Conservation (phyloP, 1,284 basidiomycete genomes). For the Trichosporon sp. region DNA sequence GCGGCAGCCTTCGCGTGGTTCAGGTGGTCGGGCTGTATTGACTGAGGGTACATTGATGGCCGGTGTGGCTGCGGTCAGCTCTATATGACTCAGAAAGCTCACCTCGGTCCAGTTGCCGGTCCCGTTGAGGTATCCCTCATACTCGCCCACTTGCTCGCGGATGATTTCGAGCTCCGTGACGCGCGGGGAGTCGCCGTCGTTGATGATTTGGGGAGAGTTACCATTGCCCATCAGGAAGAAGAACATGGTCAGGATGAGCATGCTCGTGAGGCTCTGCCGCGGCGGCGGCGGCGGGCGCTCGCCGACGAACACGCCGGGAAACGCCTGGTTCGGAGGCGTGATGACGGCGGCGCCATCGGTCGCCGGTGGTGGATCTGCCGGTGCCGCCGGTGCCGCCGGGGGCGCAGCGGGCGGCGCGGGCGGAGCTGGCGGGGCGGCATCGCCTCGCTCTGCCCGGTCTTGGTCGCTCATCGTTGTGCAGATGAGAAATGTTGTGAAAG, state of each 20-base stretch:
- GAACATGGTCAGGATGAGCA: slow-evolving; percentile 28
- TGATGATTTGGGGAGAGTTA: slow-evolving; percentile 29
- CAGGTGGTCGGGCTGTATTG: slow-evolving; percentile 34
- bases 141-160: slow-evolving; percentile 30
- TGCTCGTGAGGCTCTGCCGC: slow-evolving; percentile 35
- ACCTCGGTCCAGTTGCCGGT: slow-evolving; percentile 44
- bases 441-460: slow-evolving; percentile 3
- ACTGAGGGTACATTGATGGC: slow-evolving; percentile 26
- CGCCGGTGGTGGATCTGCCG: background rate
- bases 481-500: background rate
- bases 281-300: slow-evolving; percentile 21
- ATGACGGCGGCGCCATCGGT: background rate
- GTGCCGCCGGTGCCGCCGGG: background rate
- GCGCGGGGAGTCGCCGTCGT: slow-evolving; percentile 37
- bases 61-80: slow-evolving; percentile 26
- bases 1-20: slow-evolving; percentile 16
- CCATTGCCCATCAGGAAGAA: slow-evolving; percentile 49
- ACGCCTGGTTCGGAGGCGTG: background rate
- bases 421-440: background rate
- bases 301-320: slow-evolving; percentile 18
- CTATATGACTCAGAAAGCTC: slow-evolving; percentile 9
- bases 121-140: slow-evolving; percentile 32
- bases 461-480: slow-evolving; percentile 1
- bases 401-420: slow-evolving; percentile 1
- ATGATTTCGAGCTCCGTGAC: slow-evolving; percentile 37